Evolutionary conservation across 1,139 yeast species (phyloP).

Genomic region (Lodderomyces jiufengensis): DNA sequence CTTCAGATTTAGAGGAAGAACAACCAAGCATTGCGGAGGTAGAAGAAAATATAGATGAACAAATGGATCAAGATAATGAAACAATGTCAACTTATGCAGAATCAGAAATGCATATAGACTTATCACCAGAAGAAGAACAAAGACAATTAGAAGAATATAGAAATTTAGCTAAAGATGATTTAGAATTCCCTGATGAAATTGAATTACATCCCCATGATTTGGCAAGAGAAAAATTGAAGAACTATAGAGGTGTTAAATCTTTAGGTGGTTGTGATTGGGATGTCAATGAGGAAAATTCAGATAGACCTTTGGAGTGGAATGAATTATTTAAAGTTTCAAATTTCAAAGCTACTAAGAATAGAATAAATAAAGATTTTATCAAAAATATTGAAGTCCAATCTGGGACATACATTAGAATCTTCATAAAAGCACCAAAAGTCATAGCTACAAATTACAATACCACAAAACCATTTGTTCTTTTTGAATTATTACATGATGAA

Average conservation of each 20-base stretch:
- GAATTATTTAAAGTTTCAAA: conserved; percentile 72
- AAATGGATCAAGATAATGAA: conserved; percentile 18
- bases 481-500: conserved; percentile 79
- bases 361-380: conserved; percentile 58
- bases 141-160: conserved; percentile 71
- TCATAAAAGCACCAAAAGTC: conserved; percentile 57
- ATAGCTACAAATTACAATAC: conserved; percentile 41
- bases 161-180: conserved; percentile 76
- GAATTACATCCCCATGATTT: conserved; percentile 75
- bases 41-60: conserved; percentile 19
- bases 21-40: conserved; percentile 23
- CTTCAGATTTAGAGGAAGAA: conserved; percentile 46
- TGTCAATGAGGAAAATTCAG: conserved; percentile 72
- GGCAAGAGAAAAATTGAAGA: conserved; percentile 67
- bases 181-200: conserved; percentile 93
- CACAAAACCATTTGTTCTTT: conserved; percentile 55
- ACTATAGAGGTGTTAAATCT: conserved; percentile 86
- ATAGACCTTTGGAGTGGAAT: conserved; percentile 76
- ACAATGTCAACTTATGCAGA: conserved; percentile 49
- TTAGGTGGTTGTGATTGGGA: conserved; percentile 85
- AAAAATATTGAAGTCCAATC: conserved; percentile 58
- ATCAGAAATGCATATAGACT: conserved; percentile 66
- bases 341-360: conserved; percentile 74
- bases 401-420: conserved; percentile 63
- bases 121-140: conserved; percentile 79